phyloP scores from a whole-genome alignment of 1,284 basidiomycete genomes.

The Cystobasidiaceae sp. region DNA sequence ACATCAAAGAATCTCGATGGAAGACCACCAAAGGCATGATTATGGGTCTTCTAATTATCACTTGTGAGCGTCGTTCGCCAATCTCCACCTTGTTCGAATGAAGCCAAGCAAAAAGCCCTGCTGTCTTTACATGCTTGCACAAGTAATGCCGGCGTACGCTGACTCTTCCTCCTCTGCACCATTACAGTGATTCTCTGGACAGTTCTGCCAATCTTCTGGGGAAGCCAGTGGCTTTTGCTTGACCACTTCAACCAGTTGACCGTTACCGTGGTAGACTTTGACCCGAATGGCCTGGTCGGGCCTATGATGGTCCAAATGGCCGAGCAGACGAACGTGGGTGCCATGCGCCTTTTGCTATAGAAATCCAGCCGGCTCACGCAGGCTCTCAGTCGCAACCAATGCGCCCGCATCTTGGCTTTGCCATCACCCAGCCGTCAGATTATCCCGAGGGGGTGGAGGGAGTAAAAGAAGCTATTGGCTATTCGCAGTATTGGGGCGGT shows the following conservation, averaged over 20 bases:
- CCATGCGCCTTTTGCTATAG: background rate
- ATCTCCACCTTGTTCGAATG: background rate
- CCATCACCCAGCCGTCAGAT: slow-evolving; percentile 36
- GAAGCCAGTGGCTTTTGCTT: slow-evolving; percentile 42
- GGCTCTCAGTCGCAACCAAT: slow-evolving; percentile 11
- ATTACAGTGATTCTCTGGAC: slow-evolving; percentile 43
- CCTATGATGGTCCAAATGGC: slow-evolving; percentile 22
- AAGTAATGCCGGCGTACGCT: too few species aligned
- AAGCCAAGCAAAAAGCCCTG: background rate
- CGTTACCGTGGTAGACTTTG: slow-evolving; percentile 41
- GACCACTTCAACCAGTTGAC: slow-evolving; percentile 38
- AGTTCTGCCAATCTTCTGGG: slow-evolving; percentile 46
- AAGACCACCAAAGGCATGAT: slow-evolving; percentile 10
- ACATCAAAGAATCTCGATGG: slow-evolving; percentile 10
- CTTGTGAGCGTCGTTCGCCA: background rate
- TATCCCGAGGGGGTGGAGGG: slow-evolving; percentile 42
- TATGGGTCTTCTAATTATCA: slow-evolving; percentile 8
- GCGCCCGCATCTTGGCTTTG: slow-evolving; percentile 41
- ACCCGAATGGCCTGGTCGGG: slow-evolving; percentile 7
- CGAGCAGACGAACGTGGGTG: slow-evolving; percentile 14
- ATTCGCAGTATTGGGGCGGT: slow-evolving; percentile 35
- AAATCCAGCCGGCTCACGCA: background rate
- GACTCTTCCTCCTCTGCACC: too few species aligned
- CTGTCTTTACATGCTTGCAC: too few species aligned
- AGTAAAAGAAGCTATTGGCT: slow-evolving; percentile 39